phyloP scores from a whole-genome alignment of 208 protist genomes.

The Trichomonas tenax region DNA sequence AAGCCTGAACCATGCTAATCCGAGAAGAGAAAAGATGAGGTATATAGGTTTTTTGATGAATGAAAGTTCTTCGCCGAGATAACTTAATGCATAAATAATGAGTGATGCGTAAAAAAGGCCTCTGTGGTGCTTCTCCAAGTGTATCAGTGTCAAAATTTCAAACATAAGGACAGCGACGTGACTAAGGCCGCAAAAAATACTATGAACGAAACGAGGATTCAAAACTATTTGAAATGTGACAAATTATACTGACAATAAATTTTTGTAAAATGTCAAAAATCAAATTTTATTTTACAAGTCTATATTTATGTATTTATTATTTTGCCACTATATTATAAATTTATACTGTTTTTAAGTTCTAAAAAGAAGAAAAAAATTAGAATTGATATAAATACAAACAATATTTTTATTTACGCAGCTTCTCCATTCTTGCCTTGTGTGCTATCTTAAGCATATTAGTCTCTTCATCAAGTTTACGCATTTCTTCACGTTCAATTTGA shows the following conservation, averaged over 20 bases:
- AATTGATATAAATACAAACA: too few relatives aligned
- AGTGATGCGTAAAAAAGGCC: not conserved
- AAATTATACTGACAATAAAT: not conserved
- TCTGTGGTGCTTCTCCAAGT: not conserved
- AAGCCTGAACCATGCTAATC: not conserved
- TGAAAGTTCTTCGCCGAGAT: not conserved
- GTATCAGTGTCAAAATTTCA: not conserved
- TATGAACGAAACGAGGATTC: not conserved
- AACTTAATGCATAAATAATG: not conserved
- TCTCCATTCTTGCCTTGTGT: not conserved
- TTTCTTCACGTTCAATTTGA: not conserved
- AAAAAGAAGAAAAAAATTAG: too few relatives aligned
- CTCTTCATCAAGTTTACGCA: not conserved
- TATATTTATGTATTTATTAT: too few relatives aligned
- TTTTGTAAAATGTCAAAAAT: not conserved
- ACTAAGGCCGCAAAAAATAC: not conserved
- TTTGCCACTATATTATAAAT: too few relatives aligned
- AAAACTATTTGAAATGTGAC: not conserved
- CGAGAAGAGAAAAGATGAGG: not conserved
- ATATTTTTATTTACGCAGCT: not conserved
- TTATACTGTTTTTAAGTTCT: too few relatives aligned
- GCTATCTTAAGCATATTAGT: not conserved
- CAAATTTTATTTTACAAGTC: too few relatives aligned
- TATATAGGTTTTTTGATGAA: not conserved
- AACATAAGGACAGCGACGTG: not conserved